Evolutionary conservation across 2,329 filamentous ascomycete genomes (phyloP).

Genomic region (Ophiostoma himal-ulmi): DNA sequence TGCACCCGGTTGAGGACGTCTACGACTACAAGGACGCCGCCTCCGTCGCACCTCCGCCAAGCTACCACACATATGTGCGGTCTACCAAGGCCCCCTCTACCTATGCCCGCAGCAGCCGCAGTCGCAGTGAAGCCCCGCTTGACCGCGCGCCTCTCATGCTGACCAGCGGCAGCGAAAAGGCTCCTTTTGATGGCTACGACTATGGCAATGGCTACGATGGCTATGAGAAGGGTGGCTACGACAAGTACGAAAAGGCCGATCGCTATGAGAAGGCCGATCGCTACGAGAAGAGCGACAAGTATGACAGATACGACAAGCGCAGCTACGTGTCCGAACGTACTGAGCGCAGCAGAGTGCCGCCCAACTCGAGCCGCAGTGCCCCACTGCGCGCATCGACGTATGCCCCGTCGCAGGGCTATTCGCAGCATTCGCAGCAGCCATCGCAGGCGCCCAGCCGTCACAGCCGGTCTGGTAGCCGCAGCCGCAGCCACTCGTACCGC

Average conservation of each 20-base stretch:
- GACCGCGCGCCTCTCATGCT: conserved; percentile 9
- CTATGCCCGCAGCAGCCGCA: conserved; percentile 12
- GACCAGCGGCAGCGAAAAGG: conserved; percentile 4
- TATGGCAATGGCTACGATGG: conserved; percentile 2
- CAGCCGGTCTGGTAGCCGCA: conserved; percentile 13
- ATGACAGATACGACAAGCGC: conserved; percentile 8
- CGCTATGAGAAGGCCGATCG: background rate
- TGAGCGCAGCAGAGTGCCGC: conserved; percentile 22
- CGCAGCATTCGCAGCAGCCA: conserved; percentile 4
- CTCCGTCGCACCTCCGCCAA: background rate
- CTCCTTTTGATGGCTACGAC: background rate
- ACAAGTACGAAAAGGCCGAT: conserved; percentile 6
- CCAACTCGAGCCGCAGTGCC: conserved; percentile 25
- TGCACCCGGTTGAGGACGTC: conserved; percentile 3
- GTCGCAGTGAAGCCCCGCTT: background rate
- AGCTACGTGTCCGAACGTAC: conserved; percentile 40
- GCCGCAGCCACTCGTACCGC: background rate
- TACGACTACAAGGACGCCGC: conserved; percentile 14
- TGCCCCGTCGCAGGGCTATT: background rate
- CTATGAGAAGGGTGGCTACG: conserved; percentile 10
- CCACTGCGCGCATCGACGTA: conserved; percentile 16
- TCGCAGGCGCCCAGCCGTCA: background rate
- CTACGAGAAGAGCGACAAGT: conserved; percentile 1
- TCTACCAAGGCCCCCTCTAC: background rate
- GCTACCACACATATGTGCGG: conserved; percentile 5